Evolutionary conservation across 768 basidiomycete genomes (phyloP).

Genomic region (Nidula microcarpa): DNA sequence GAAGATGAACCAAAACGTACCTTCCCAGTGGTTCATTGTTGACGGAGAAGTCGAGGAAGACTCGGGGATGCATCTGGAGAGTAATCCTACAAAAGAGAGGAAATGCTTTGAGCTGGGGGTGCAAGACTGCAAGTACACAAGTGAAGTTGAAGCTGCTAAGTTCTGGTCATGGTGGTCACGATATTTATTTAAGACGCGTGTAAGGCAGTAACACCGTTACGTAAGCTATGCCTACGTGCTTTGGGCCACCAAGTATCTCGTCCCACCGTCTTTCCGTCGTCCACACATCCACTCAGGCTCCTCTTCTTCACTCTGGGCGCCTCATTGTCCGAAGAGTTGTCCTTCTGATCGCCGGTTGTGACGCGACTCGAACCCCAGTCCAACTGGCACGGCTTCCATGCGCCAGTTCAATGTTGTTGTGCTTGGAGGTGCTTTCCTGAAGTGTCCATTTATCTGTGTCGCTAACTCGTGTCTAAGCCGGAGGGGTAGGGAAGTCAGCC

Average conservation of each 20-base stretch:
- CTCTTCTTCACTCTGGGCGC: too few species aligned
- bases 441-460: background rate
- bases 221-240: too few species aligned
- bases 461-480: slow-evolving; percentile 43
- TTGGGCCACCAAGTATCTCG: too few species aligned
- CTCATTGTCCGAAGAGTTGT: too few species aligned
- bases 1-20: slow-evolving; percentile 23
- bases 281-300: too few species aligned
- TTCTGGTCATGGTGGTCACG: too few species aligned
- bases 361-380: too few species aligned
- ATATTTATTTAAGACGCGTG: too few species aligned
- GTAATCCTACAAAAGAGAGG: slow-evolving; percentile 29
- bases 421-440: slow-evolving; percentile 55
- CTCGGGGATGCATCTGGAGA: slow-evolving; percentile 40
- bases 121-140: background rate
- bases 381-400: slow-evolving; percentile 30
- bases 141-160: too few species aligned
- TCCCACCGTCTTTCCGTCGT: too few species aligned
- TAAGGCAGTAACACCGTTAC: too few species aligned
- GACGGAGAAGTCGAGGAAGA: slow-evolving; percentile 66
- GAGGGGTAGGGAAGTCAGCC: slow-evolving; percentile 87
- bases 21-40: slow-evolving; percentile 51
- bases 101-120: background rate
- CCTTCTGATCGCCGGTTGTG: too few species aligned
- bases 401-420: slow-evolving; percentile 76